A percentile compares a stretch with the other conserved stretches of the same genome.
phyloP scores from a whole-genome alignment of 352 stramenopile species.

The Peronosclerospora sorghi region DNA sequence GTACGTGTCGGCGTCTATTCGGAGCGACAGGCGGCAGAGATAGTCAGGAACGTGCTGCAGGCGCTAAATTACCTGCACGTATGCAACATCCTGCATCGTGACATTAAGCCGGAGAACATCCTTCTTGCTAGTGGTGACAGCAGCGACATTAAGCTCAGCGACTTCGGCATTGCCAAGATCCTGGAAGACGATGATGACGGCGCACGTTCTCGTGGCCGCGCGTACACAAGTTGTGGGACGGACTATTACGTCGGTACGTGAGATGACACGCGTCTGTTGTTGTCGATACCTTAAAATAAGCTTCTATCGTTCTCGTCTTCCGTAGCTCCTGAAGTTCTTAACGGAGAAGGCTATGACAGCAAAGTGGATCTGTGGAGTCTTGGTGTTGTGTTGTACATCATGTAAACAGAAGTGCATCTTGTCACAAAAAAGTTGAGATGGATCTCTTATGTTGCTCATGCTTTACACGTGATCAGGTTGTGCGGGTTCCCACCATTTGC shows the following conservation, averaged over 20 bases:
- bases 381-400: constrained; percentile 82
- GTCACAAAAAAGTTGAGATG: not conserved
- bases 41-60: constrained; percentile 59
- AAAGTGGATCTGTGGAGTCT: constrained; percentile 83
- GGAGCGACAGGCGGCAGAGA: constrained; percentile 66
- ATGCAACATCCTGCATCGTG: constrained; percentile 71
- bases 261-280: not conserved
- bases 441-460: not conserved
- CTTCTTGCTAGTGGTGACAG: constrained; percentile 64
- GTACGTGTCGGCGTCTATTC: constrained; percentile 74
- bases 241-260: constrained; percentile 79
- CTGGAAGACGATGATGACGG: constrained; percentile 71
- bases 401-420: constrained; percentile 26
- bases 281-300: constrained; percentile 2
- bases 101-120: constrained; percentile 82
- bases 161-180: constrained; percentile 81
- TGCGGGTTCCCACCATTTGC: constrained; percentile 75
- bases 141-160: constrained; percentile 66
- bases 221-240: constrained; percentile 81
- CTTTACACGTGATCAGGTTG: constrained; percentile 42
- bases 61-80: constrained; percentile 69
- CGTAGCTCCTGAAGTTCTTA: constrained; percentile 67
- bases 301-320: not conserved
- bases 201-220: constrained; percentile 48
- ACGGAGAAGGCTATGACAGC: constrained; percentile 78